Evolutionary conservation across 768 basidiomycete species (phyloP).

Genomic region (Amyloporia xantha): DNA sequence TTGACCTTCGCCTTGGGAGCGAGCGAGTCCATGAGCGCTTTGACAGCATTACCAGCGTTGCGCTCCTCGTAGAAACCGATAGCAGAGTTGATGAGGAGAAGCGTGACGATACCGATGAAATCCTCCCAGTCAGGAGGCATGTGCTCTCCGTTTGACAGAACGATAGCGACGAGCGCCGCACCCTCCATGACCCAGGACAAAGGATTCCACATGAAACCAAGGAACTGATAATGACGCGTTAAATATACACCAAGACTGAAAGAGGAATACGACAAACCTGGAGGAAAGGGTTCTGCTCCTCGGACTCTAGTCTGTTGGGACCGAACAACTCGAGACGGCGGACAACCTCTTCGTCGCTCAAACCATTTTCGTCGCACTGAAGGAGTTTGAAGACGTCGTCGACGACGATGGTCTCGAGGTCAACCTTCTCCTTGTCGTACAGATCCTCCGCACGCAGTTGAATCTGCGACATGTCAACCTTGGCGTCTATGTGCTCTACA

Average conservation of each 20-base stretch:
- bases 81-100: slow-evolving; percentile 89
- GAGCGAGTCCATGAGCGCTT: slow-evolving; percentile 98
- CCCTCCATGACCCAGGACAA: slow-evolving; percentile 99
- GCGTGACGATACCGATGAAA: slow-evolving; percentile 91
- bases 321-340: slow-evolving; percentile 92
- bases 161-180: slow-evolving; percentile 91
- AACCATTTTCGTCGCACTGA: slow-evolving; percentile 82
- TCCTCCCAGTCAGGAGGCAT: slow-evolving; percentile 94
- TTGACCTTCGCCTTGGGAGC: slow-evolving; percentile 96
- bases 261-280: slow-evolving; percentile 43
- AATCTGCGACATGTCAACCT: slow-evolving; percentile 85
- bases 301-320: slow-evolving; percentile 88
- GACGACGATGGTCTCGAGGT: slow-evolving; percentile 93
- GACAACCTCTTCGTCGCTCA: slow-evolving; percentile 62
- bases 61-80: slow-evolving; percentile 99
- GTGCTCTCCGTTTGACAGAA: slow-evolving; percentile 85
- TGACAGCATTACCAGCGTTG: slow-evolving; percentile 97
- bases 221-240: slow-evolving; percentile 43
- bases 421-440: slow-evolving; percentile 99
- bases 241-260: not conserved
- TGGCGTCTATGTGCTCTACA: slow-evolving; percentile 49
- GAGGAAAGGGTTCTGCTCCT: slow-evolving; percentile 87
- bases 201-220: slow-evolving; percentile 99
- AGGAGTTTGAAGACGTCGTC: slow-evolving; percentile 96
- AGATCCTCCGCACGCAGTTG: slow-evolving; percentile 89